Evolutionary conservation across 2,329 filamentous ascomycete genomes (phyloP).

Genomic region (Sordariomycetes sp.): DNA sequence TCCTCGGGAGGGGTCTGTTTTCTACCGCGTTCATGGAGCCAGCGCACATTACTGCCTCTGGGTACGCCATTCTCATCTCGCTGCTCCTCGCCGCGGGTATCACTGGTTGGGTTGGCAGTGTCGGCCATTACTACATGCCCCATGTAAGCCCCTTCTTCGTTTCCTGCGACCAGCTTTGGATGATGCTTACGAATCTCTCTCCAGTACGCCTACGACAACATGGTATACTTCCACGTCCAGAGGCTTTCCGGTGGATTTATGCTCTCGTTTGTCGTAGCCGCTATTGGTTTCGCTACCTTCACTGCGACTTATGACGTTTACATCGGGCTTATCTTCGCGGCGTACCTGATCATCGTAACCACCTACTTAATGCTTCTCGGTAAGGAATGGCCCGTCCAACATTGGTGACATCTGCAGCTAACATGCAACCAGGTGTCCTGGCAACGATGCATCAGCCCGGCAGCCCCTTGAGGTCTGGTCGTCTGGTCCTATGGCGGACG

Average conservation of each 20-base stretch:
- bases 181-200: not conserved
- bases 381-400: conserved; percentile 8
- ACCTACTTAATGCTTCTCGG: conserved; percentile 46
- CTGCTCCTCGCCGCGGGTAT: conserved; percentile 46
- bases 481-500: conserved; percentile 38
- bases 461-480: conserved; percentile 41
- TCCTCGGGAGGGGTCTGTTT: conserved; percentile 46
- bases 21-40: conserved; percentile 42
- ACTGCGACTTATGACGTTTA: conserved; percentile 23
- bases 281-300: conserved; percentile 37
- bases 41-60: conserved; percentile 37
- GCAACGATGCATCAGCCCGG: conserved; percentile 39
- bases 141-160: conserved; percentile 9
- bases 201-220: conserved; percentile 21
- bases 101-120: conserved; percentile 49
- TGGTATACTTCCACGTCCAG: conserved; percentile 26
- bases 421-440: conserved; percentile 11
- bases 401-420: conserved; percentile 11
- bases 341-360: conserved; percentile 43
- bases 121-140: conserved; percentile 46
- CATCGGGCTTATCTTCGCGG: conserved; percentile 41
- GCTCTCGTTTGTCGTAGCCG: conserved; percentile 18
- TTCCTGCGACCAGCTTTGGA: conserved; percentile 8
- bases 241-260: conserved; percentile 33
- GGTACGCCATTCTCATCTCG: conserved; percentile 41